Evolutionary conservation across 2,329 filamentous ascomycete genomes (phyloP).

Genomic region (Colletotrichum tropicicola): DNA sequence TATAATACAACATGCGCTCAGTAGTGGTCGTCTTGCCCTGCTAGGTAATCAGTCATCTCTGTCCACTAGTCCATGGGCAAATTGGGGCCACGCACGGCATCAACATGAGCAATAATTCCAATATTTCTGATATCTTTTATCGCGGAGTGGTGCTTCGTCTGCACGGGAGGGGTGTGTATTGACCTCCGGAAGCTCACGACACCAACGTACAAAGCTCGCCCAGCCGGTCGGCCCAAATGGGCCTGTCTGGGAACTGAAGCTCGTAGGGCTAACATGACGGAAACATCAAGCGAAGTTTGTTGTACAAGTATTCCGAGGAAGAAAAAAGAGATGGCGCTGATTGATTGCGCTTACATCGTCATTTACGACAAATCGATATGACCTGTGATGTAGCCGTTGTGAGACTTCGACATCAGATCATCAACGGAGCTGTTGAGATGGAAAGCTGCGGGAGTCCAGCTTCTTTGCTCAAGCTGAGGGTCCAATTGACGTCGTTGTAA

Average conservation of each 20-base stretch:
- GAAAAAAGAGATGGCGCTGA: neutral
- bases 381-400: no score
- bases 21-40: conserved; percentile 97
- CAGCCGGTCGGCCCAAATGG: conserved; percentile 5
- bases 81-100: conserved; percentile 69
- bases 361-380: no score
- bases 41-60: conserved; percentile 26
- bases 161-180: conserved; percentile 16
- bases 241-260: conserved; percentile 5
- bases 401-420: neutral
- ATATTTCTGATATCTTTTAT: conserved; percentile 85
- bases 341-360: conserved; percentile 13
- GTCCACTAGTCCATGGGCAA: neutral
- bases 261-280: conserved; percentile 21
- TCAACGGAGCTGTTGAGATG: neutral
- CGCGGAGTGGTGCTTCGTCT: conserved; percentile 41
- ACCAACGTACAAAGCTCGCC: conserved; percentile 6
- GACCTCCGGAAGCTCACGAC: conserved; percentile 16
- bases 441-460: neutral
- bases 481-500: neutral
- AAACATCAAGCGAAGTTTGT: neutral
- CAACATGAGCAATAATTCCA: conserved; percentile 98
- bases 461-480: neutral
- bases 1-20: conserved; percentile 98
- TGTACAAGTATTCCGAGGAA: neutral